Evolutionary conservation across 176 grass and related monocot genomes (phyloP).

Genomic region (Ensete ventricosum): DNA sequence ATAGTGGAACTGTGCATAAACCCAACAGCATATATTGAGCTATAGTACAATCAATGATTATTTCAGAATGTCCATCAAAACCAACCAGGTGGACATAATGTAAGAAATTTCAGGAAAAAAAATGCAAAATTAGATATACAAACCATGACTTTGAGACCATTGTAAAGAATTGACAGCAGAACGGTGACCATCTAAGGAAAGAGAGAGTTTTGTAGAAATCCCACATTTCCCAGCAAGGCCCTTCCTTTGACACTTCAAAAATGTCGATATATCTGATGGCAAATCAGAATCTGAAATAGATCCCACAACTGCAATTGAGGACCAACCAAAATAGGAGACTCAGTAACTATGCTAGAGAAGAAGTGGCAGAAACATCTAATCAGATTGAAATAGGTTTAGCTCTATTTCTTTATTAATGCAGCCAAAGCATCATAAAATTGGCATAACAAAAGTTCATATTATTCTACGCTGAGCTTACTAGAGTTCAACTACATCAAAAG

Average conservation of each 20-base stretch:
- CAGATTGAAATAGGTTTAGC: not conserved
- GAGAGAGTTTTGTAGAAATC: slow-evolving; percentile 32
- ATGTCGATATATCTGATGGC: slow-evolving; percentile 40
- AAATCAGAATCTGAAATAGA: slow-evolving; percentile 40
- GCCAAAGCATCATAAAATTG: slow-evolving; percentile 1
- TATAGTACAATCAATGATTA: not conserved
- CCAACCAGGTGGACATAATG: not conserved
- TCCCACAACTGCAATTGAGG: slow-evolving; percentile 38
- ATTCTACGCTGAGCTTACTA: not conserved
- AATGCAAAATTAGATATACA: slow-evolving; percentile 2
- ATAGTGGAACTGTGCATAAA: not conserved
- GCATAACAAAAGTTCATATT: not conserved
- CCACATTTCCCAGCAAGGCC: slow-evolving; percentile 22
- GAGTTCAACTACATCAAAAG: not conserved
- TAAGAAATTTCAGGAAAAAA: not conserved
- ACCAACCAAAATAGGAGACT: slow-evolving; percentile 5
- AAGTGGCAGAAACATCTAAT: not conserved
- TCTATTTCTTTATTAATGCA: too few relatives aligned
- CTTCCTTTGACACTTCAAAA: slow-evolving; percentile 32
- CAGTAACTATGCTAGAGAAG: not conserved
- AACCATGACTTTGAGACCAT: slow-evolving; percentile 67
- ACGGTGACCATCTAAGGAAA: slow-evolving; percentile 49
- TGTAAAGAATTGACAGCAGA: slow-evolving; percentile 63
- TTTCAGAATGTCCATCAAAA: not conserved
- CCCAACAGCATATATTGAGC: not conserved